Percentiles rank a stretch among this genome's conserved stretches.
phyloP scores from a whole-genome alignment of 208 protist species.

The Porcisia hertigi region DNA sequence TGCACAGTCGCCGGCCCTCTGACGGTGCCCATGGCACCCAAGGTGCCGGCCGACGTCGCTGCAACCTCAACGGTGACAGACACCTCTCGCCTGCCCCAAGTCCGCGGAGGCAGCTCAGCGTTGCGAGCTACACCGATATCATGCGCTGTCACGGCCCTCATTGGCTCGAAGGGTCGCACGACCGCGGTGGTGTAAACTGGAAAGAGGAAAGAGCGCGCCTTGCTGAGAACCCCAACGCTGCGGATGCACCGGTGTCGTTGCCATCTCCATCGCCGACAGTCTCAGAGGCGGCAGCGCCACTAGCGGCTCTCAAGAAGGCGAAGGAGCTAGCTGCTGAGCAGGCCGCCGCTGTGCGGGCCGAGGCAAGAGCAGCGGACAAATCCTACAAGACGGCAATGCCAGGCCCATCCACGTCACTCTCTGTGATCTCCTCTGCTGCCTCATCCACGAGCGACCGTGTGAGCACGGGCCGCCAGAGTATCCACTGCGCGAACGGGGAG shows the following conservation, averaged over 20 bases:
- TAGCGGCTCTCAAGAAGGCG: slow-evolving; percentile 21
- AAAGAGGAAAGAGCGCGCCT: background rate
- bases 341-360: slow-evolving; percentile 20
- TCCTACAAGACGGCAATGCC: background rate
- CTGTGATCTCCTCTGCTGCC: slow-evolving; percentile 15
- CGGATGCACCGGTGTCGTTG: background rate
- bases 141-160: slow-evolving; percentile 13
- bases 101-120: slow-evolving; percentile 13
- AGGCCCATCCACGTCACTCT: slow-evolving; percentile 1
- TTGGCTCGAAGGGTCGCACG: background rate
- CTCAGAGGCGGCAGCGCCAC: slow-evolving; percentile 11
- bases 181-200: background rate
- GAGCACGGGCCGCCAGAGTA: slow-evolving; percentile 20
- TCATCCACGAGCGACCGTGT: slow-evolving; percentile 10
- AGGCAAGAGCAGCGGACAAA: slow-evolving; percentile 8
- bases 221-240: background rate
- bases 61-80: background rate
- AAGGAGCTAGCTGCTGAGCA: slow-evolving; percentile 21
- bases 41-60: background rate
- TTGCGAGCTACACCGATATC: slow-evolving; percentile 25
- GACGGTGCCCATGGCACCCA: background rate
- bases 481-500: background rate
- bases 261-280: background rate
- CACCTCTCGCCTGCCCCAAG: background rate
- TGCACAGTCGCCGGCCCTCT: background rate